Conservation (phyloP, 1,139 yeast genomes). For the Trichomonascaceae sp. region DNA sequence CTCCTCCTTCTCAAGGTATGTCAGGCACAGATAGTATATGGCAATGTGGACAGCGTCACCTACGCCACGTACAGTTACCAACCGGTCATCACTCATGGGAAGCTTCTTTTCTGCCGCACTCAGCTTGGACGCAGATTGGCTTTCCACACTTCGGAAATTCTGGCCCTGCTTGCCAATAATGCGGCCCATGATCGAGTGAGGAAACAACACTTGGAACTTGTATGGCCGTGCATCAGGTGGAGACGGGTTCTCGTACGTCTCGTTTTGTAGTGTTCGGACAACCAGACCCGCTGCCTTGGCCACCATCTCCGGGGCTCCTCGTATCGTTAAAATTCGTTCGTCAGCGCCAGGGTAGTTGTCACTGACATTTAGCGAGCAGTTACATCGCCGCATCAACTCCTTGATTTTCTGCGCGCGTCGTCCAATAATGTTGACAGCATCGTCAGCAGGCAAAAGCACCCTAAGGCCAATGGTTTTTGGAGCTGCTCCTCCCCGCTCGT, state of each 20-base stretch:
- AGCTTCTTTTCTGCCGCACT: conserved; percentile 65
- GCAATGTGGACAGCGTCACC: conserved; percentile 86
- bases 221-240: conserved; percentile 41
- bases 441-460: background rate
- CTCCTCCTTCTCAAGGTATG: conserved; percentile 20
- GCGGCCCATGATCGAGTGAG: conserved; percentile 72
- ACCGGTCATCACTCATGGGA: conserved; percentile 71
- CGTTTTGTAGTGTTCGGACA: conserved; percentile 52
- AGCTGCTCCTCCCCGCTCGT: background rate
- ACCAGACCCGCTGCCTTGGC: conserved; percentile 75
- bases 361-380: conserved; percentile 34
- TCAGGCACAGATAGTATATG: conserved; percentile 56
- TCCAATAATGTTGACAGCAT: background rate
- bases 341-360: conserved; percentile 63
- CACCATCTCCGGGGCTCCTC: conserved; percentile 69
- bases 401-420: background rate
- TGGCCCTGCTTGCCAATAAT: conserved; percentile 72
- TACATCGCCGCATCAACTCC: background rate
- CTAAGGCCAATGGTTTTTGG: background rate
- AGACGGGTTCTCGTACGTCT: conserved; percentile 55
- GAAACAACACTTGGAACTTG: conserved; percentile 51
- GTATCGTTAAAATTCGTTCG: conserved; percentile 63
- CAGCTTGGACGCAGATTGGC: conserved; percentile 65
- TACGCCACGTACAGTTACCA: conserved; percentile 61
- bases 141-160: conserved; percentile 71